Evolutionary conservation across 31 red algal genomes (phyloP).

Genomic region (Endocladia muricata): DNA sequence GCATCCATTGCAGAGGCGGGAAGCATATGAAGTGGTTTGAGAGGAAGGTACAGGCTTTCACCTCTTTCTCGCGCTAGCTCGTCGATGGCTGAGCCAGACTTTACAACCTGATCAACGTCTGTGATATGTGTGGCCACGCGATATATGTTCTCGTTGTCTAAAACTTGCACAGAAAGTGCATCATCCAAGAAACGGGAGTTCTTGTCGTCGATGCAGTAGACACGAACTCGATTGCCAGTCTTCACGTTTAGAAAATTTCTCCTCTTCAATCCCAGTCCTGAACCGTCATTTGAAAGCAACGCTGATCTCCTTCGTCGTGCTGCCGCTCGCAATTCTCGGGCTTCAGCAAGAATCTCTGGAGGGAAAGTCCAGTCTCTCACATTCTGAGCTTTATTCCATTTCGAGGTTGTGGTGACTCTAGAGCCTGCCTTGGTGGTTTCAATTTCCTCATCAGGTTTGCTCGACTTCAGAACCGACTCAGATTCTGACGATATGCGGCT

Average conservation of each 20-base stretch:
- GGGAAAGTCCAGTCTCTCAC: conserved; percentile 54
- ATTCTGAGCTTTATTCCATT: neutral
- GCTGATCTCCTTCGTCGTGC: conserved; percentile 1
- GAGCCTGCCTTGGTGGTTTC: too few species aligned
- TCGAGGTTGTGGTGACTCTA: too few species aligned
- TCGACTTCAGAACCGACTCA: too few species aligned
- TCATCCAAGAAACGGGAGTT: conserved; percentile 68
- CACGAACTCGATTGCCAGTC: neutral
- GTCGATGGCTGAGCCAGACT: conserved; percentile 41
- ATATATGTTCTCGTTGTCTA: neutral
- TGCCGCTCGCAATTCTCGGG: conserved; percentile 16
- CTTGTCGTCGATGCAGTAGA: conserved; percentile 67
- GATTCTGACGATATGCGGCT: too few species aligned
- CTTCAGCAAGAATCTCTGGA: conserved; percentile 39
- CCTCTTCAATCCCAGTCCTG: neutral
- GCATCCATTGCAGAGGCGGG: conserved; percentile 73
- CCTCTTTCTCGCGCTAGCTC: conserved; percentile 56
- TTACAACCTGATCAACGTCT: conserved; percentile 72
- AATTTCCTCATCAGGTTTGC: too few species aligned
- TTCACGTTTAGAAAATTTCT: neutral
- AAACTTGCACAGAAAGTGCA: conserved; percentile 34
- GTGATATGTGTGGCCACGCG: conserved; percentile 51
- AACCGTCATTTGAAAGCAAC: neutral
- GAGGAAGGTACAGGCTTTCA: conserved; percentile 70
- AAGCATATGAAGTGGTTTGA: conserved; percentile 76